Evolutionary conservation across 2,329 filamentous ascomycete species (phyloP).

Genomic region (Aspergillus eucalypticola): DNA sequence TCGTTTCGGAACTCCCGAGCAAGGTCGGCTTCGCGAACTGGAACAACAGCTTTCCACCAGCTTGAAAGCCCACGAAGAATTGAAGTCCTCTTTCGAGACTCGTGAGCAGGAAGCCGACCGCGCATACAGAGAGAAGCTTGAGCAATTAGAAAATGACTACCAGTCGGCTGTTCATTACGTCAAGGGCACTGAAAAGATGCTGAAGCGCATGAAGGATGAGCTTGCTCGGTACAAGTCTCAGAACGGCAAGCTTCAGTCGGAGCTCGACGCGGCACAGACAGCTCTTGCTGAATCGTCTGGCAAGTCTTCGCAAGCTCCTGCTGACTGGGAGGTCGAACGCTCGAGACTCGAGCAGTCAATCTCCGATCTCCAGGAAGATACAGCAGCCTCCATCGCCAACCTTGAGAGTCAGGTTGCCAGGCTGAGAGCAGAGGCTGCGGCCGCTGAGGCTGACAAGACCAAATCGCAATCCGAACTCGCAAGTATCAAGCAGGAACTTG

Average conservation of each 20-base stretch:
- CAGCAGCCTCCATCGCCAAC: constrained; percentile 63
- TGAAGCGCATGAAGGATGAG: constrained; percentile 97
- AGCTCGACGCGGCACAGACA: constrained; percentile 69
- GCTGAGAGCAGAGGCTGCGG: constrained; percentile 69
- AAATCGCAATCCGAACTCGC: constrained; percentile 59
- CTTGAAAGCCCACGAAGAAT: constrained; percentile 79
- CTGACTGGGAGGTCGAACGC: constrained; percentile 75
- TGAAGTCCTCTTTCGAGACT: constrained; percentile 72
- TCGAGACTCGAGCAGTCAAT: constrained; percentile 67
- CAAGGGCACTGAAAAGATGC: constrained; percentile 98
- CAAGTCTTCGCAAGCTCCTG: constrained; percentile 47
- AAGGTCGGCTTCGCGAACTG: constrained; percentile 75
- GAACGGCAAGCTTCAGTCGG: constrained; percentile 77
- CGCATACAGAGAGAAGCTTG: constrained; percentile 87
- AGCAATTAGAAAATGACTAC: constrained; percentile 94
- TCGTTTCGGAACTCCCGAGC: constrained; percentile 75
- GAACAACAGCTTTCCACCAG: constrained; percentile 83
- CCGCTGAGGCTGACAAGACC: constrained; percentile 69
- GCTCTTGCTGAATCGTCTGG: constrained; percentile 45
- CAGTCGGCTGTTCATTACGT: constrained; percentile 98
- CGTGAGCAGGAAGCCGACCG: constrained; percentile 85
- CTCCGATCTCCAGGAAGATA: constrained; percentile 66
- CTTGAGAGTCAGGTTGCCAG: constrained; percentile 71
- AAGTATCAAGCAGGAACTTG: constrained; percentile 59
- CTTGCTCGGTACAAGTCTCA: constrained; percentile 87